A percentile compares a stretch with the other conserved stretches of the same genome.
Conservation (phyloP, 129 eudicot species). For the Artemisia annua region DNA sequence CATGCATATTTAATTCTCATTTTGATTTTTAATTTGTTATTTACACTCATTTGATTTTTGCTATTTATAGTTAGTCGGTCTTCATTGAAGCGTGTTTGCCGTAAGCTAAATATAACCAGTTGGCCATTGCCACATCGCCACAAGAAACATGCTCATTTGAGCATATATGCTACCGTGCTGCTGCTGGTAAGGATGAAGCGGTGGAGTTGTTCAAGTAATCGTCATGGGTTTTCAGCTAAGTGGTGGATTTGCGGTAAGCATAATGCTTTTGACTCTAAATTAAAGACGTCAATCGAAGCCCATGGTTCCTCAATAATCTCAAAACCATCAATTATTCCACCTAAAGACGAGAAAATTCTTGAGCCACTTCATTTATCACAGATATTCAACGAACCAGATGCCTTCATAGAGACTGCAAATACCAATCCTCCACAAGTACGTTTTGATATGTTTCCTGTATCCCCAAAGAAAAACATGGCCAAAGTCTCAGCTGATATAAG, state of each 20-base stretch:
- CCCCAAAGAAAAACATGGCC: conserved; percentile 13
- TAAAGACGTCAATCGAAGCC: no score
- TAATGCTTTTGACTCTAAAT: conserved; percentile 2
- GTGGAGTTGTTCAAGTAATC: conserved; percentile 19
- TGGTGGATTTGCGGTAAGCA: conserved; percentile 23
- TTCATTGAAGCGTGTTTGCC: conserved; percentile 22
- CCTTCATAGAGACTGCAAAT: neutral
- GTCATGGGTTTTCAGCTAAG: conserved; percentile 15
- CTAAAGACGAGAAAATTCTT: neutral
- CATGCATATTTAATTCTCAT: neutral
- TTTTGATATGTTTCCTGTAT: neutral
- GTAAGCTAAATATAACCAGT: conserved; percentile 8
- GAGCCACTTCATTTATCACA: neutral
- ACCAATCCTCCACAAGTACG: neutral
- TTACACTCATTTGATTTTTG: no score
- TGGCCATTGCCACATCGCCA: conserved; percentile 16
- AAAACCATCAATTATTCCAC: neutral
- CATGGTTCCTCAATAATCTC: no score
- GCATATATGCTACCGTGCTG: neutral
- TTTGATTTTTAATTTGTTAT: neutral
- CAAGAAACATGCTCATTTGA: neutral
- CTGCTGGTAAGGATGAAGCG: conserved; percentile 13
- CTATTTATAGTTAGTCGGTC: conserved; percentile 21
- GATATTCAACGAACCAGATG: neutral
- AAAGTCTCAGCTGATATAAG: neutral